Evolutionary conservation across 2,329 filamentous ascomycete genomes (phyloP).

Genomic region (Aspergillus pseudoviridinutans): DNA sequence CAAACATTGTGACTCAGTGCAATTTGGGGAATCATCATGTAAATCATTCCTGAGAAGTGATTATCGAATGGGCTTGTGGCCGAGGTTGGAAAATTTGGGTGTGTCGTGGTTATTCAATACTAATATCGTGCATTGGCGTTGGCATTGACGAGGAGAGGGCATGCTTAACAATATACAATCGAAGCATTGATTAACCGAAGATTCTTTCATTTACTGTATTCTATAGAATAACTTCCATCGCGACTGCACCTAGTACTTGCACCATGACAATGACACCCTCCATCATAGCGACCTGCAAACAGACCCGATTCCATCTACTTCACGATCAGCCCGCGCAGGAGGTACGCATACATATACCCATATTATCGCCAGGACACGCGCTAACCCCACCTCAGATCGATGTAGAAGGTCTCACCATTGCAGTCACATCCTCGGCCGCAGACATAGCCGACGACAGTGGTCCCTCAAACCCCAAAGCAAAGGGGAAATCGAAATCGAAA

Average conservation of each 20-base stretch:
- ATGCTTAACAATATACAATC: background rate
- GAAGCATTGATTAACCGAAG: background rate
- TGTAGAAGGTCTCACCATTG: slow-evolving; percentile 69
- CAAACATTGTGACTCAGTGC: slow-evolving; percentile 2
- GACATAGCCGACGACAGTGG: slow-evolving; percentile 9
- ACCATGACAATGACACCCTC: slow-evolving; percentile 18
- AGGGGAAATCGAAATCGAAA: slow-evolving; percentile 49
- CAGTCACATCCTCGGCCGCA: slow-evolving; percentile 45
- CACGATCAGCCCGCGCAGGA: slow-evolving; percentile 52
- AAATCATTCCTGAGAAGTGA: background rate
- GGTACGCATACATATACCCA: slow-evolving; percentile 33
- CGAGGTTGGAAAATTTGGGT: background rate
- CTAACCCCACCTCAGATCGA: slow-evolving; percentile 50
- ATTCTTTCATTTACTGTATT: no score
- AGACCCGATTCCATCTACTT: slow-evolving; percentile 62
- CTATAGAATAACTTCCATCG: no score
- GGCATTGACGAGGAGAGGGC: background rate
- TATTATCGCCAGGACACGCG: background rate
- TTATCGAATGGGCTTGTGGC: background rate
- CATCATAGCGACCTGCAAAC: slow-evolving; percentile 61
- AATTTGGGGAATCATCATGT: background rate
- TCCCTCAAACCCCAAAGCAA: slow-evolving; percentile 25
- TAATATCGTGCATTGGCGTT: background rate
- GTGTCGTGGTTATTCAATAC: no score
- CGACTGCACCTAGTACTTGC: background rate